Evolutionary conservation across 306 rosid species (phyloP), one percentile per base, ranked within the genome.

Genomic region (Dalbergia cultrata): DNA sequence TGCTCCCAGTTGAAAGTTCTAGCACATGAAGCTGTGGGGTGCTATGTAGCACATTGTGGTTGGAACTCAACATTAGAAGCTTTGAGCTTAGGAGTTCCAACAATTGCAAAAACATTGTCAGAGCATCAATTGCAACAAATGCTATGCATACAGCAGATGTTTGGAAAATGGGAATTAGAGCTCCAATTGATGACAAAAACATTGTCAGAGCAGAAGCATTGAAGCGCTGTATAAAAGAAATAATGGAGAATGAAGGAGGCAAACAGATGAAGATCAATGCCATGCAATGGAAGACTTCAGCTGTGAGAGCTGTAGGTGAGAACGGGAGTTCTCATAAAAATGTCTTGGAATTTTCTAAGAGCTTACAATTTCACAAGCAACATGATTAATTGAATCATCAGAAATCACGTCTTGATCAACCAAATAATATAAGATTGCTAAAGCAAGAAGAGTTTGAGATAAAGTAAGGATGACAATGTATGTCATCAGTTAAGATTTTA

Each of bases 51-150:
- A 58, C 82, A 78, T 57, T 78, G 83, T 79, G 82, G 82, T 0
- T 79, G 77, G 82, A 79, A 79, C 6, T 79, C 76, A 0, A 70
- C 82, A 17, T 80, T 80, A 13, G 85, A 81, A 81, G 18, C 80
- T 17, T 9, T 75, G 34, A 18, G 76, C 63, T 53, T 81, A 14
- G 81, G 85, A 5, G 80, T 81, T 65, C 80, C 85, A 26, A 74
- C 13, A 8, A 18, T 81, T 47, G 63, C 75, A n/a, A n/a, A n/a
- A n/a, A n/a, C n/a, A n/a, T n/a, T n/a, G n/a, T n/a, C n/a, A n/a
- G n/a, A n/a, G n/a, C n/a, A n/a, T n/a, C n/a, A n/a, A n/a, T n/a
- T n/a, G n/a, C n/a, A n/a, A n/a, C n/a, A n/a, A n/a, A 80, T 7
- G 74, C 84, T 2, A 80, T 72, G 49, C 18, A 13, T 22, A 54